Percentiles rank a stretch among this genome's conserved stretches.
phyloP scores from a whole-genome alignment of 805 yeast genomes.

The Ogataea paradorogensis region DNA sequence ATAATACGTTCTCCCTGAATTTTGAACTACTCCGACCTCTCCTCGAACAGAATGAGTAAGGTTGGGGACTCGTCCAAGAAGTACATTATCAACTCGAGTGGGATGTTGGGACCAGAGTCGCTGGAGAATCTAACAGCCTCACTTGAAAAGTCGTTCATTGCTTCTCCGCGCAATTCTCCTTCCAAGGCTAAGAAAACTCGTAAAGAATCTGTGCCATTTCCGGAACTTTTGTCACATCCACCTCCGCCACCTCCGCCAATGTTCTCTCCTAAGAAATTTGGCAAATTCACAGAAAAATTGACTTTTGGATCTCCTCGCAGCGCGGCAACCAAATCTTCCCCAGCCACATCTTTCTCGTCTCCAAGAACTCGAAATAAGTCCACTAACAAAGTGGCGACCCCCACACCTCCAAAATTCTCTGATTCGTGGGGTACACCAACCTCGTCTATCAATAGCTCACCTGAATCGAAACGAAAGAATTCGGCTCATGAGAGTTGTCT shows the following conservation, averaged over 20 bases:
- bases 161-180: constrained; percentile 15
- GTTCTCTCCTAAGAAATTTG: constrained; percentile 19
- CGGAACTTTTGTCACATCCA: constrained; percentile 19
- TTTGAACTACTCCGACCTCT: background rate
- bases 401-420: background rate
- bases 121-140: constrained; percentile 20
- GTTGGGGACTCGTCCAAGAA: constrained; percentile 14
- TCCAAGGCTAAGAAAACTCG: constrained; percentile 2
- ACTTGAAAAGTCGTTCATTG: constrained; percentile 17
- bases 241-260: constrained; percentile 14
- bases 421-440: constrained; percentile 1
- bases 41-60: constrained; percentile 11
- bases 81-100: constrained; percentile 15
- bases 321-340: constrained; percentile 1
- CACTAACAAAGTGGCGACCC: background rate
- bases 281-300: constrained; percentile 23
- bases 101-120: constrained; percentile 17
- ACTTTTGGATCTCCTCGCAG: constrained; percentile 16
- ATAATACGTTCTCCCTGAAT: background rate
- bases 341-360: constrained; percentile 1
- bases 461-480: constrained; percentile 5
- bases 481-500: constrained; percentile 15
- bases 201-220: background rate
- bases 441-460: constrained; percentile 3
- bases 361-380: background rate